phyloP scores from a whole-genome alignment of 1,139 yeast genomes.

The Suhomyces anneliseae region DNA sequence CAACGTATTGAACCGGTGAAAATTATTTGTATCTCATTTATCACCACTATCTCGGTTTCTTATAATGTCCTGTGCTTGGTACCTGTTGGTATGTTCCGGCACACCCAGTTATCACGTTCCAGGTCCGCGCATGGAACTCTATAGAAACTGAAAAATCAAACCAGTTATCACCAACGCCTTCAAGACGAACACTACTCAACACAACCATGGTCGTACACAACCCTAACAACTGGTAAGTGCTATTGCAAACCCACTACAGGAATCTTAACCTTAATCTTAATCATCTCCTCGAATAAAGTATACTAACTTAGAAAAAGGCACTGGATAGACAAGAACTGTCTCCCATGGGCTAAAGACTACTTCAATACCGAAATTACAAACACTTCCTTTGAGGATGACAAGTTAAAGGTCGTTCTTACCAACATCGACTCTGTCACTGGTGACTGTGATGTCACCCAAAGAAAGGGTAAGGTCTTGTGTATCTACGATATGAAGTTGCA shows the following conservation, averaged over 20 bases:
- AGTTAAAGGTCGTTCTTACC: slow-evolving; percentile 35
- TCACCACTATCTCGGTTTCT: too few species aligned
- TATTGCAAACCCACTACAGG: background rate
- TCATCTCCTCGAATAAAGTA: too few species aligned
- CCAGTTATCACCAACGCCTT: background rate
- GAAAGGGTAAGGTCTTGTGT: slow-evolving; percentile 78
- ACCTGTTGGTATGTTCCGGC: background rate
- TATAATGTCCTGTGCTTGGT: background rate
- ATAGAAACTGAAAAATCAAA: slow-evolving; percentile 1
- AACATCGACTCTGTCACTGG: slow-evolving; percentile 54
- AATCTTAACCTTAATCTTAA: too few species aligned
- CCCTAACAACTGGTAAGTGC: slow-evolving; percentile 78
- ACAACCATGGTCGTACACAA: slow-evolving; percentile 68
- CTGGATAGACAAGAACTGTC: slow-evolving; percentile 80
- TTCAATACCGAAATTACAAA: slow-evolving; percentile 45
- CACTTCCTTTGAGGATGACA: slow-evolving; percentile 35
- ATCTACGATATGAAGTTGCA: slow-evolving; percentile 64
- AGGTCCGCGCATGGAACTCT: slow-evolving; percentile 1
- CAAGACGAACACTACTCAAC: background rate
- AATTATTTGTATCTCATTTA: slow-evolving; percentile 14
- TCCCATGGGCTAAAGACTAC: slow-evolving; percentile 71
- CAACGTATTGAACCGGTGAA: background rate
- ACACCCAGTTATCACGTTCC: background rate
- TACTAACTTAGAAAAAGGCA: slow-evolving; percentile 45
- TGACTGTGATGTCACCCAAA: slow-evolving; percentile 78